These are phyloP conservation scores for Colletotrichum spinosum DNA, from an alignment of 2,329 filamentous ascomycete species.

Conservation along the genomic window DNA sequence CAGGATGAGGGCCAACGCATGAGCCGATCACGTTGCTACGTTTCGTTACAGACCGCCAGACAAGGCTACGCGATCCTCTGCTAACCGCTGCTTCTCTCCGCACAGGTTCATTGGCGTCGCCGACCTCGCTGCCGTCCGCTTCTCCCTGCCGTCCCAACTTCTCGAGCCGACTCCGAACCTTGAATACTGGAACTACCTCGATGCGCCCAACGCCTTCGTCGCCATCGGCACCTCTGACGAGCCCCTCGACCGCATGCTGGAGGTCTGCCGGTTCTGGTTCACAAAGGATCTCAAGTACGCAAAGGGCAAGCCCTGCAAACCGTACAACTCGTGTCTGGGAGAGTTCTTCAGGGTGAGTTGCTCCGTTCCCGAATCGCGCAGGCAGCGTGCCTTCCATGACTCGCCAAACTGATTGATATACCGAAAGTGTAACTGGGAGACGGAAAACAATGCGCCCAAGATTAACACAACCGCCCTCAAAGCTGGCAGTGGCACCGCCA, in stretches of 20 bases:
- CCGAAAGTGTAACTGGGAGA: conserved; percentile 92
- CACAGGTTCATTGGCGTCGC: conserved; percentile 92
- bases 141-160: conserved; percentile 94
- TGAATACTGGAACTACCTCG: conserved; percentile 99
- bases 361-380: background rate
- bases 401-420: conserved; percentile 15
- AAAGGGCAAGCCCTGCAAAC: conserved; percentile 98
- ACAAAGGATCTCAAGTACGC: conserved; percentile 99
- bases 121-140: conserved; percentile 94
- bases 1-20: background rate
- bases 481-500: conserved; percentile 51
- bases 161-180: conserved; percentile 96
- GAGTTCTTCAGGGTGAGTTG: conserved; percentile 91
- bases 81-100: conserved; percentile 28
- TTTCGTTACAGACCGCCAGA: background rate
- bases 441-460: conserved; percentile 79
- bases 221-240: conserved; percentile 90
- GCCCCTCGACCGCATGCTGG: conserved; percentile 91
- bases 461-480: conserved; percentile 64
- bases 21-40: background rate
- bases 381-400: background rate
- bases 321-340: conserved; percentile 95
- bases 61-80: background rate
- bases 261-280: conserved; percentile 96
- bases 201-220: conserved; percentile 90